A percentile compares a stretch with the other conserved stretches of the same genome.
These are phyloP conservation scores for Candida ponderosae DNA, from an alignment of 805 yeast species.

Conservation along the genomic window DNA sequence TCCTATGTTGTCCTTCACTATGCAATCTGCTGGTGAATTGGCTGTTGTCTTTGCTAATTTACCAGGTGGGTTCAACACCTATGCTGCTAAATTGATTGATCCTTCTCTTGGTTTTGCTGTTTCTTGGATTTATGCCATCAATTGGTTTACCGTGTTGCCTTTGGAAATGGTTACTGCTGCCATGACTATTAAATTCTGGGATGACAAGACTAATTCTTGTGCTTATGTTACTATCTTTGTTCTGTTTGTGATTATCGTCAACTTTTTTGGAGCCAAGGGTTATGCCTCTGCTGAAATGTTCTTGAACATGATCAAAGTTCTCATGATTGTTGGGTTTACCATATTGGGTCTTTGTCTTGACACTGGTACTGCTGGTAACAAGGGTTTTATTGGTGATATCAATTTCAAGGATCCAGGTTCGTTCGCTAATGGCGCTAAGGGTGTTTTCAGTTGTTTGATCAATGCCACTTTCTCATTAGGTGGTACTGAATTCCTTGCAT, in stretches of 20 bases:
- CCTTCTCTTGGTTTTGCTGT: conserved; percentile 51
- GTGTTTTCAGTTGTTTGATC: conserved; percentile 44
- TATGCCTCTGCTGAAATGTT: conserved; percentile 59
- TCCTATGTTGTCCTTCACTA: conserved; percentile 47
- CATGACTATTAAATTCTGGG: conserved; percentile 56
- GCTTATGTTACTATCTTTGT: conserved; percentile 49
- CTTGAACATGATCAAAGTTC: conserved; percentile 57
- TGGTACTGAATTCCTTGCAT: conserved; percentile 50
- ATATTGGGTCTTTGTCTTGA: conserved; percentile 40
- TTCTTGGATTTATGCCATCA: conserved; percentile 56
- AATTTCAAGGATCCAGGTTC: conserved; percentile 52
- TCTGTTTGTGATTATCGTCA: conserved; percentile 35
- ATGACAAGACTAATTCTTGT: conserved; percentile 42
- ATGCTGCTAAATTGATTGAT: conserved; percentile 47
- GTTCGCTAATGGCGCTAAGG: conserved; percentile 45
- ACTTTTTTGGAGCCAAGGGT: conserved; percentile 46
- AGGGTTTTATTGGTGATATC: conserved; percentile 41
- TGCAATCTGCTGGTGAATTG: conserved; percentile 60
- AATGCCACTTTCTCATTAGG: conserved; percentile 56
- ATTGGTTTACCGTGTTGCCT: conserved; percentile 56
- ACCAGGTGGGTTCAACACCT: conserved; percentile 58
- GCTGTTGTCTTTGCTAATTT: conserved; percentile 52
- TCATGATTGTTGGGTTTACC: conserved; percentile 53
- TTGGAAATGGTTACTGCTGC: conserved; percentile 60
- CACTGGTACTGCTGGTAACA: conserved; percentile 33